phyloP scores from a whole-genome alignment of 345 rosid genomes.

The Pseudoturritis turrita region DNA sequence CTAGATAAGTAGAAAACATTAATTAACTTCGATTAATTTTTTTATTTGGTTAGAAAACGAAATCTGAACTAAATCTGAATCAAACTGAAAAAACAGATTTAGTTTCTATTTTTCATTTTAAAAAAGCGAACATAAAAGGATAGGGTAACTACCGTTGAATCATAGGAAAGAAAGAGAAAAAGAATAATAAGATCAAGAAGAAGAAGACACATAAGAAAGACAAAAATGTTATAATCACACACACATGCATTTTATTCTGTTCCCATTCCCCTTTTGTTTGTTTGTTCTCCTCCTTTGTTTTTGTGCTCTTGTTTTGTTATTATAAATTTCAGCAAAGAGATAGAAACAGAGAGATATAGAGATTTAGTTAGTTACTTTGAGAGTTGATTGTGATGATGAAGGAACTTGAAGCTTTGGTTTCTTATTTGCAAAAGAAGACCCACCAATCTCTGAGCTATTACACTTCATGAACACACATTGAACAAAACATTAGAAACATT shows the following conservation, averaged over 20 bases:
- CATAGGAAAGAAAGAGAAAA: constrained; percentile 30
- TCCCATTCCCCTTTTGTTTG: constrained; percentile 31
- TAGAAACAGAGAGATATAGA: constrained; percentile 9
- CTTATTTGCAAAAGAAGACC: constrained; percentile 47
- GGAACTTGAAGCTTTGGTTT: constrained; percentile 70
- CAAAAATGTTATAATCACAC: constrained; percentile 38
- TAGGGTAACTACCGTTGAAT: constrained; percentile 26
- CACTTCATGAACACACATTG: constrained; percentile 39
- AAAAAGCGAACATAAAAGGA: not conserved
- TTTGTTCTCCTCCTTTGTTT: constrained; percentile 21
- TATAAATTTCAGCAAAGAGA: constrained; percentile 23
- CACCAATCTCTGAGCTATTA: constrained; percentile 59
- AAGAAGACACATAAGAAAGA: constrained; percentile 77
- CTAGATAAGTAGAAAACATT: not conserved
- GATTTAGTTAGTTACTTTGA: constrained; percentile 49
- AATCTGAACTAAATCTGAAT: constrained; percentile 7
- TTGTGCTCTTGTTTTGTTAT: constrained; percentile 18
- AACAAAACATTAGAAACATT: not conserved
- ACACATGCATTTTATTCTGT: constrained; percentile 36
- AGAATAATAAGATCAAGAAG: constrained; percentile 46
- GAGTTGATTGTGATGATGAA: constrained; percentile 57
- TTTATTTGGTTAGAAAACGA: not conserved
- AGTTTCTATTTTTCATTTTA: not conserved
- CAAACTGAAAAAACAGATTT: constrained; percentile 14
- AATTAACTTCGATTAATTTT: not conserved